Evolutionary conservation across 2,329 filamentous ascomycete genomes (phyloP), one percentile per base, ranked within the genome.

Genomic region (Nigrospora osmanthi): DNA sequence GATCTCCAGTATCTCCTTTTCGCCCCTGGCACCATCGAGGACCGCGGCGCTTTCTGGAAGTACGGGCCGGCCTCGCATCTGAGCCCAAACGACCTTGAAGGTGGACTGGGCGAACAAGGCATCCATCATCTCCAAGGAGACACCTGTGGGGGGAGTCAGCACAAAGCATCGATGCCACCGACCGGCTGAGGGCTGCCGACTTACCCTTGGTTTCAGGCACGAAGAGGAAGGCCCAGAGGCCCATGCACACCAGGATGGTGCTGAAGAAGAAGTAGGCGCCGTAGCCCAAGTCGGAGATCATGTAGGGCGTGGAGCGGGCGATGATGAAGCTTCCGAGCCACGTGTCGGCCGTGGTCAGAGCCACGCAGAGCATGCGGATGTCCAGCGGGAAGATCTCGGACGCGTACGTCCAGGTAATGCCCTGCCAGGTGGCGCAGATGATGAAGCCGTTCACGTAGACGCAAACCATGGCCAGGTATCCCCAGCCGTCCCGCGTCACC

Each of bases 391-490:
- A 55, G 30, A 55, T 56, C 43, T 56, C 54, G 4, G 52, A 51
- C n/a, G 51, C 49, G 19, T 47, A 53, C n/a, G 53, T 52, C 65
- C 66, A 68, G 0, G 66, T 68, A 41, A 66, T 68, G 0, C 65
- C 65, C 44, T 69, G 65, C 66, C 66, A 69, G 1, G 65, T 66
- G 7, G 63, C 63, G 38, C 63, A 66, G 28, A 64, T 64, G 30
- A 66, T 61, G 14, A 58, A 53, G 19, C 49, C 55, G 33, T 48
- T 47, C 23, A 57, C 69, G 40, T 75, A 75, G 50, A 66, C 62
- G 63, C 73, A 75, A 19, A 71, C 73, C 49, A 76, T 73, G 3
- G 69, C 68, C n/a, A 70, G 49, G 42, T 68, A 68, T 3, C 66
- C 63, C 57, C 65, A 63, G 14, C 58, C 64, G n/a, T 65, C 58